These are phyloP conservation scores for Phoenix roebelenii DNA, from an alignment of 176 grass and related monocot genomes.

Conservation along the genomic window DNA sequence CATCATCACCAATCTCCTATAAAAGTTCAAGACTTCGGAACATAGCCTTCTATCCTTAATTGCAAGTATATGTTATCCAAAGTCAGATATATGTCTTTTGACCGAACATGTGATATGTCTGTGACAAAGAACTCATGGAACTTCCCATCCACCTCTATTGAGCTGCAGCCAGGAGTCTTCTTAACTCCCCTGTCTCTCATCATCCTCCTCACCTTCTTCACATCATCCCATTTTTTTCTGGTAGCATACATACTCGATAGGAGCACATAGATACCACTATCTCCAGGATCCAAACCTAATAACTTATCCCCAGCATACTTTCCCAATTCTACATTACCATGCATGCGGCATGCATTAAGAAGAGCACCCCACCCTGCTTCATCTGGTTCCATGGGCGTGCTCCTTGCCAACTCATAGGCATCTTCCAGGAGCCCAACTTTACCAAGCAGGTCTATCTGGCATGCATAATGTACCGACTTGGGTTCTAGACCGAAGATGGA, in stretches of 20 bases:
- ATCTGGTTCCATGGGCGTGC: constrained; percentile 39
- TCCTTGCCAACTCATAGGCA: constrained; percentile 43
- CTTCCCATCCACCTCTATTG: constrained; percentile 39
- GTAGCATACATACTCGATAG: constrained; percentile 58
- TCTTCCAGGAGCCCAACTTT: constrained; percentile 54
- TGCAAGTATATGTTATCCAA: constrained; percentile 45
- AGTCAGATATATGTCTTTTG: constrained; percentile 45
- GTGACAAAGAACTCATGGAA: constrained; percentile 39
- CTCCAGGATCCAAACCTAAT: constrained; percentile 33
- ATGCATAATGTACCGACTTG: constrained; percentile 48
- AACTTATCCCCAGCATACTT: constrained; percentile 43
- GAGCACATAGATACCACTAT: constrained; percentile 65
- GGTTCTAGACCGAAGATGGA: constrained; percentile 33
- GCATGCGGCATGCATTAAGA: constrained; percentile 45
- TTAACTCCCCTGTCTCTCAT: constrained; percentile 58
- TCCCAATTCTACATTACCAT: constrained; percentile 49
- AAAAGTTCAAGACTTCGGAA: constrained; percentile 8
- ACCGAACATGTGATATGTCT: constrained; percentile 34
- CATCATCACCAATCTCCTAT: too few relatives aligned
- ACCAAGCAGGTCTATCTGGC: constrained; percentile 55
- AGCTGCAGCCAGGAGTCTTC: constrained; percentile 55
- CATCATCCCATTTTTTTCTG: constrained; percentile 47
- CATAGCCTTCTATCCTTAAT: constrained; percentile 34
- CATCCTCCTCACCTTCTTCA: constrained; percentile 39
- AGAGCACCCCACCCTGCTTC: constrained; percentile 55